A percentile compares a stretch with the other conserved stretches of the same genome.
Conservation (phyloP, 2,329 filamentous ascomycete species). For the Mariannaea elegans region DNA sequence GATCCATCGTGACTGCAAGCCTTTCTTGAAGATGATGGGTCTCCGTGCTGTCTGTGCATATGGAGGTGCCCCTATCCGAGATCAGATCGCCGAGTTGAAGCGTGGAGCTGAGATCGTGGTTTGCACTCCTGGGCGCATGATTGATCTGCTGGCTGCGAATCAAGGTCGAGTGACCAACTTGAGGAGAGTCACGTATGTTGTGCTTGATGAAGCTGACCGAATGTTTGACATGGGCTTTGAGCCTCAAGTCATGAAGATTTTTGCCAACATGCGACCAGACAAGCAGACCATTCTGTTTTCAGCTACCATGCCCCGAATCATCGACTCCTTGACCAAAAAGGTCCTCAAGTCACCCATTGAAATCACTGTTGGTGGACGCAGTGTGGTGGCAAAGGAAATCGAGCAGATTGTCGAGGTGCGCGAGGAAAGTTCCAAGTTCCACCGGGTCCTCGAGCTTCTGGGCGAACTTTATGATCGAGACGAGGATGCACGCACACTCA, state of each 20-base stretch:
- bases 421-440: slow-evolving; percentile 83
- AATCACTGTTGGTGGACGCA: slow-evolving; percentile 90
- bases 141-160: slow-evolving; percentile 93
- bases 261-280: slow-evolving; percentile 89
- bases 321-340: slow-evolving; percentile 90
- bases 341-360: slow-evolving; percentile 86
- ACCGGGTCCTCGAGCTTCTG: slow-evolving; percentile 83
- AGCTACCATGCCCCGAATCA: slow-evolving; percentile 92
- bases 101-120: slow-evolving; percentile 95
- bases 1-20: slow-evolving; percentile 93
- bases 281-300: slow-evolving; percentile 96
- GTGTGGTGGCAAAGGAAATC: slow-evolving; percentile 88
- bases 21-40: slow-evolving; percentile 87
- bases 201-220: slow-evolving; percentile 95
- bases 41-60: slow-evolving; percentile 92
- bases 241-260: slow-evolving; percentile 96
- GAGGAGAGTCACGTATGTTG: slow-evolving; percentile 88
- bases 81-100: slow-evolving; percentile 96
- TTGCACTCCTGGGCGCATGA: slow-evolving; percentile 93
- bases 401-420: slow-evolving; percentile 92
- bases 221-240: slow-evolving; percentile 99
- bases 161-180: slow-evolving; percentile 94
- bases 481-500: slow-evolving; percentile 87
- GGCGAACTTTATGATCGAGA: slow-evolving; percentile 87
- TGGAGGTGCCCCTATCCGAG: slow-evolving; percentile 93